Evolutionary conservation across 306 rosid genomes (phyloP).

Genomic region (Bauhinia variegata): DNA sequence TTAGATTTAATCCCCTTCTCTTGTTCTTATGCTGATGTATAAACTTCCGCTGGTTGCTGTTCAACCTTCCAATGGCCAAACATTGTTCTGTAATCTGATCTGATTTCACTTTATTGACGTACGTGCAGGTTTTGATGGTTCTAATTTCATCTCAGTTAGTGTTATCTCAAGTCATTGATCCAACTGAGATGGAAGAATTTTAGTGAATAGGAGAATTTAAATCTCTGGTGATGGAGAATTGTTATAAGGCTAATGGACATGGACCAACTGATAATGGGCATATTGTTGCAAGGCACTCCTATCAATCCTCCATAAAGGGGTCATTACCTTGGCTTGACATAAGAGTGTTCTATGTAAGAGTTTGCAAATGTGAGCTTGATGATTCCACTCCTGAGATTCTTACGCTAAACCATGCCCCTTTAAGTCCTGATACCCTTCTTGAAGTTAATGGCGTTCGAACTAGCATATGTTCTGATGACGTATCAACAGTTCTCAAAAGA

Average conservation of each 20-base stretch:
- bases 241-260: conserved; percentile 53
- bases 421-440: conserved; percentile 71
- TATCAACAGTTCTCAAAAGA: conserved; percentile 62
- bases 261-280: conserved; percentile 58
- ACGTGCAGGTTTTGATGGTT: conserved; percentile 41
- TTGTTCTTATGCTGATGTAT: conserved; percentile 25
- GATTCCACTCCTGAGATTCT: conserved; percentile 69
- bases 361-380: conserved; percentile 73
- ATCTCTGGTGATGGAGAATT: conserved; percentile 55
- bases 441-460: conserved; percentile 79
- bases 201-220: conserved; percentile 35
- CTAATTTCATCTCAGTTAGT: conserved; percentile 33
- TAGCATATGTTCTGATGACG: conserved; percentile 62
- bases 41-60: conserved; percentile 15
- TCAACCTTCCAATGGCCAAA: conserved; percentile 25
- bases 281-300: conserved; percentile 48
- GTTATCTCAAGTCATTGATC: conserved; percentile 31
- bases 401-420: conserved; percentile 66
- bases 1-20: conserved; percentile 22
- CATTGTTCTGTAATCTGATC: conserved; percentile 28
- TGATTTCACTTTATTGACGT: conserved; percentile 35
- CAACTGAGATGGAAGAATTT: conserved; percentile 39
- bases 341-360: conserved; percentile 74
- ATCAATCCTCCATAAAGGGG: conserved; percentile 52
- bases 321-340: conserved; percentile 78